A percentile compares a stretch with the other conserved stretches of the same genome.
Conservation (phyloP, 345 rosid species). For the Eucalyptus caleyi region DNA sequence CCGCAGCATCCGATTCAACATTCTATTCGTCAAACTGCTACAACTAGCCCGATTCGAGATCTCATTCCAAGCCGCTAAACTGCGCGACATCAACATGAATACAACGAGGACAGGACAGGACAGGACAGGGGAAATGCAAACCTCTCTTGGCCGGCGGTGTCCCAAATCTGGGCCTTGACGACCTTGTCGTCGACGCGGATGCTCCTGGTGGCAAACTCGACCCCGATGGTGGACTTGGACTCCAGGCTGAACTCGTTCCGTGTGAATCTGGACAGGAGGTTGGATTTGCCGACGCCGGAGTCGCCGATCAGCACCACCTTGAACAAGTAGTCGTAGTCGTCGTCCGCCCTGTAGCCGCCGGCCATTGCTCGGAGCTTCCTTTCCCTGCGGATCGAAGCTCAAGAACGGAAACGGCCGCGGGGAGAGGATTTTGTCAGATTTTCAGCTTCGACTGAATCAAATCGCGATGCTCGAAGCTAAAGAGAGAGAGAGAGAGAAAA, state of each 20-base stretch:
- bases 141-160: conserved; percentile 86
- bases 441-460: not conserved
- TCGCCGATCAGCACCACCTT: conserved; percentile 72
- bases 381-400: not conserved
- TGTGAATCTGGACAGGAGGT: conserved; percentile 63
- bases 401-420: not conserved
- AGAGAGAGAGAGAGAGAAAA: not conserved
- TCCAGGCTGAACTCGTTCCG: conserved; percentile 76
- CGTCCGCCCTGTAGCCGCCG: conserved; percentile 74
- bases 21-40: not conserved
- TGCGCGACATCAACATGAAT: not conserved
- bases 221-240: conserved; percentile 80
- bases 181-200: conserved; percentile 64
- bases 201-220: conserved; percentile 79
- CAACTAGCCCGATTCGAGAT: not conserved
- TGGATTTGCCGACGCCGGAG: conserved; percentile 80
- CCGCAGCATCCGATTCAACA: not conserved
- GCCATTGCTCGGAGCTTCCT: not conserved
- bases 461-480: not conserved
- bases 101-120: not conserved
- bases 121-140: not conserved
- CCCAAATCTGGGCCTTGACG: conserved; percentile 91
- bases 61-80: not conserved
- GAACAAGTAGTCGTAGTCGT: conserved; percentile 77
- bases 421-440: not conserved